A percentile compares a stretch with the other conserved stretches of the same genome.
phyloP scores from a whole-genome alignment of 1,284 basidiomycete species.

The Cryptococcus depauperatus region DNA sequence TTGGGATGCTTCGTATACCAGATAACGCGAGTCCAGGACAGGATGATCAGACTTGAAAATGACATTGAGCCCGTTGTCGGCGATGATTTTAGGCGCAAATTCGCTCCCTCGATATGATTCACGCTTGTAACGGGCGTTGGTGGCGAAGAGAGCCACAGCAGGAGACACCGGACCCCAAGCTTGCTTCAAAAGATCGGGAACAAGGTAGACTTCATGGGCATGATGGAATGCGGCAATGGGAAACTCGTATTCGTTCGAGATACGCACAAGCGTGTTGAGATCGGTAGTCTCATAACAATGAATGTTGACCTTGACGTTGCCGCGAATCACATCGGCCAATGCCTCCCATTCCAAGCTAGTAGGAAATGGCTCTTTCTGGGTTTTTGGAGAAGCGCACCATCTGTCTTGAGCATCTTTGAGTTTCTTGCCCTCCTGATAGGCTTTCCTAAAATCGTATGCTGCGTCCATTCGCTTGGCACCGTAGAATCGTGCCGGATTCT shows the following conservation, averaged over 20 bases:
- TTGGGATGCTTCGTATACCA: conserved; percentile 79
- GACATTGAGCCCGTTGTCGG: conserved; percentile 64
- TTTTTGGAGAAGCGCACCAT: conserved; percentile 55
- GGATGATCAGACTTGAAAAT: conserved; percentile 62
- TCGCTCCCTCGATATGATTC: conserved; percentile 65
- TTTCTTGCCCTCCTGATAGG: conserved; percentile 64
- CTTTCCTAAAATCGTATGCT: conserved; percentile 53
- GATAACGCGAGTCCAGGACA: conserved; percentile 64
- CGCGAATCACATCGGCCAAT: conserved; percentile 73
- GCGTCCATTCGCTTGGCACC: conserved; percentile 51
- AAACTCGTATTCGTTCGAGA: conserved; percentile 66
- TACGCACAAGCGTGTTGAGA: conserved; percentile 54
- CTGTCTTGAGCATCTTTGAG: conserved; percentile 63
- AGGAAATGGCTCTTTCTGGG: conserved; percentile 54
- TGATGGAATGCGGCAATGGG: conserved; percentile 77
- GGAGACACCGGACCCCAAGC: conserved; percentile 58
- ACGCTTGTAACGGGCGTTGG: conserved; percentile 43
- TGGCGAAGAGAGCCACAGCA: conserved; percentile 67
- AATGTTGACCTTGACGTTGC: conserved; percentile 58
- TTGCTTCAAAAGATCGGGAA: conserved; percentile 66
- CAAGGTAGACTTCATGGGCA: conserved; percentile 75
- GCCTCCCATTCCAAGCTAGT: conserved; percentile 74
- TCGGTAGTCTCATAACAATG: conserved; percentile 76
- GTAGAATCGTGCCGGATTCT: conserved; percentile 50
- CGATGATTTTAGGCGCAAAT: conserved; percentile 70